A percentile compares a stretch with the other conserved stretches of the same genome.
Conservation (phyloP, 2,329 filamentous ascomycete genomes). For the Hypoxylon sp. region DNA sequence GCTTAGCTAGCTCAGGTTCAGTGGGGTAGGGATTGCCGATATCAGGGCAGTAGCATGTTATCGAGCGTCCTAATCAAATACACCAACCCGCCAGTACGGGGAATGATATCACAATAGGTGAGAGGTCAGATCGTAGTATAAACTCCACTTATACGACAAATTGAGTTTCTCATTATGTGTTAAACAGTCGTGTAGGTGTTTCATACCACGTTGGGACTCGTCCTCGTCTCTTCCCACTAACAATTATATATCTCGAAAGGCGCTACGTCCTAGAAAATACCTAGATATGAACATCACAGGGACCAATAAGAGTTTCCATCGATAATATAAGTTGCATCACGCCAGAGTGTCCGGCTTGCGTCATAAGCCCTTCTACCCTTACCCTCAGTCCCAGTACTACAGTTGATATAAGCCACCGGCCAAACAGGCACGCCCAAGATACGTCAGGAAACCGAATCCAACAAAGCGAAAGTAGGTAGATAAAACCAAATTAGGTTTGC, state of each 20-base stretch:
- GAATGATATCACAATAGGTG: not conserved
- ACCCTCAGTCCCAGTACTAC: not conserved
- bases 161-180: not conserved
- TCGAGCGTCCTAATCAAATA: not conserved
- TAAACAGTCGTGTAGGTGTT: not conserved
- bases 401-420: not conserved
- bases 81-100: not conserved
- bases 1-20: not conserved
- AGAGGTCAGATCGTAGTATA: not conserved
- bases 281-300: constrained; percentile 14
- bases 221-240: not conserved
- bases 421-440: constrained; percentile 11
- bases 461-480: not conserved
- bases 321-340: not conserved
- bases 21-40: not conserved
- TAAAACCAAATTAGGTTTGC: constrained; percentile 9
- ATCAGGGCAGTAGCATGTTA: not conserved
- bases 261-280: not conserved
- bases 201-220: not conserved
- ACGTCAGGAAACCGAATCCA: not conserved
- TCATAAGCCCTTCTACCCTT: not conserved
- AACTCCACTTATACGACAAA: not conserved
- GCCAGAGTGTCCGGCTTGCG: not conserved
- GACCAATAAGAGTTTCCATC: not conserved
- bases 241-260: not conserved